These are phyloP conservation scores for Neodidymelliopsis sp. DNA, from an alignment of 2,329 filamentous ascomycete species.

Conservation along the genomic window DNA sequence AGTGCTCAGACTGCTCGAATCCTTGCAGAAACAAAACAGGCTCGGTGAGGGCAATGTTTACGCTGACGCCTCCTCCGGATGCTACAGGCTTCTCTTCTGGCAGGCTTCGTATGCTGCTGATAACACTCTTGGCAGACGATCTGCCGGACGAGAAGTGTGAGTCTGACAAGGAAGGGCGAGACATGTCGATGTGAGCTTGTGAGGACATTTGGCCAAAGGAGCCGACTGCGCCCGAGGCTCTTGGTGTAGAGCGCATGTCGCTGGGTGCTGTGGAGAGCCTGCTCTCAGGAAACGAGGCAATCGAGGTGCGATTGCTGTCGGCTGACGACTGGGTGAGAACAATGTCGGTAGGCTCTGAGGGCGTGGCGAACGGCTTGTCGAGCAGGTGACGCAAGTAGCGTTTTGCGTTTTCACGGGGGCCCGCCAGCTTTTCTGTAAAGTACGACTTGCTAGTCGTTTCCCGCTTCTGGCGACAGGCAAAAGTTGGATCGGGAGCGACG, in stretches of 20 bases:
- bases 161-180: slow-evolving; percentile 52
- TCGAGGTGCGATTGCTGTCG: slow-evolving; percentile 39
- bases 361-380: slow-evolving; percentile 40
- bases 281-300: slow-evolving; percentile 38
- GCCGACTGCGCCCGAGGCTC: slow-evolving; percentile 44
- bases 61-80: slow-evolving; percentile 75
- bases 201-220: slow-evolving; percentile 27
- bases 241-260: slow-evolving; percentile 51
- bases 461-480: slow-evolving; percentile 35
- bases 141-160: slow-evolving; percentile 49
- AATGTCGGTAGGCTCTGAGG: slow-evolving; percentile 32
- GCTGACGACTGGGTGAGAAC: slow-evolving; percentile 37
- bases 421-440: slow-evolving; percentile 58
- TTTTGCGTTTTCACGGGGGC: slow-evolving; percentile 58
- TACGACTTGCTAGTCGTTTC: slow-evolving; percentile 45
- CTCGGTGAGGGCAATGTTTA: slow-evolving; percentile 78
- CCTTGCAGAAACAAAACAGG: slow-evolving; percentile 82
- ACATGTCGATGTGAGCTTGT: slow-evolving; percentile 47
- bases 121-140: slow-evolving; percentile 43
- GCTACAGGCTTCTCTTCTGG: slow-evolving; percentile 74
- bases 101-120: slow-evolving; percentile 42
- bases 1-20: slow-evolving; percentile 73
- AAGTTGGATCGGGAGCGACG: slow-evolving; percentile 54
- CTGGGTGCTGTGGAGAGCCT: slow-evolving; percentile 34
- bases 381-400: slow-evolving; percentile 59